These are phyloP conservation scores for Pichia sp. DNA, from an alignment of 1,139 yeast genomes.

Conservation along the genomic window DNA sequence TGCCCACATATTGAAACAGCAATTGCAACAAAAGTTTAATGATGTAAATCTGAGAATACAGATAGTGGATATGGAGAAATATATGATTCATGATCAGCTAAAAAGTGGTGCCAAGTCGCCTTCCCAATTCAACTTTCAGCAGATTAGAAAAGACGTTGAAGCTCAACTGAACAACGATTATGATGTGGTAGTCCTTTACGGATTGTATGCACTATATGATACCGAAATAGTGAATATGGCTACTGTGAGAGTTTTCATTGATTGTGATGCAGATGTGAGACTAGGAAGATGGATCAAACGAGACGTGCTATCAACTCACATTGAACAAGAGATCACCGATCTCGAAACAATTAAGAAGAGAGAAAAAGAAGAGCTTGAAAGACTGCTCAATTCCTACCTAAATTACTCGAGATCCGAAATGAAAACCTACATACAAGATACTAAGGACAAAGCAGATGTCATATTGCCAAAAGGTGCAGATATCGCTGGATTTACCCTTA, in stretches of 20 bases:
- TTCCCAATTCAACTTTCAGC: slow-evolving; percentile 38
- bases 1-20: slow-evolving; percentile 19
- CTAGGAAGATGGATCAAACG: slow-evolving; percentile 62
- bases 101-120: slow-evolving; percentile 26
- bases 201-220: slow-evolving; percentile 77
- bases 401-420: slow-evolving; percentile 71
- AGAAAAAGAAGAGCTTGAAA: slow-evolving; percentile 37
- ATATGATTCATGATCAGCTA: slow-evolving; percentile 15
- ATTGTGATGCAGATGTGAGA: slow-evolving; percentile 81
- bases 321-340: too few species aligned
- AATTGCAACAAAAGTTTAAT: slow-evolving; percentile 6
- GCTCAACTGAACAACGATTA: slow-evolving; percentile 7
- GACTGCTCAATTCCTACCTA: slow-evolving; percentile 57
- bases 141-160: slow-evolving; percentile 27
- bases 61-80: slow-evolving; percentile 37
- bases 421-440: slow-evolving; percentile 67
- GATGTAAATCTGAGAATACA: slow-evolving; percentile 31
- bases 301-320: slow-evolving; percentile 28
- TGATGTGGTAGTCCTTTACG: slow-evolving; percentile 61
- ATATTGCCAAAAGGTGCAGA: slow-evolving; percentile 75
- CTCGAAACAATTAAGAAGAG: slow-evolving; percentile 10
- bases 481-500: slow-evolving; percentile 56
- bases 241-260: slow-evolving; percentile 70
- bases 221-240: slow-evolving; percentile 54
- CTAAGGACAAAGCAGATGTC: slow-evolving; percentile 77